These are phyloP conservation scores for Dillenia suffruticosa DNA, from an alignment of 164 flowering plant genomes.

Conservation along the genomic window DNA sequence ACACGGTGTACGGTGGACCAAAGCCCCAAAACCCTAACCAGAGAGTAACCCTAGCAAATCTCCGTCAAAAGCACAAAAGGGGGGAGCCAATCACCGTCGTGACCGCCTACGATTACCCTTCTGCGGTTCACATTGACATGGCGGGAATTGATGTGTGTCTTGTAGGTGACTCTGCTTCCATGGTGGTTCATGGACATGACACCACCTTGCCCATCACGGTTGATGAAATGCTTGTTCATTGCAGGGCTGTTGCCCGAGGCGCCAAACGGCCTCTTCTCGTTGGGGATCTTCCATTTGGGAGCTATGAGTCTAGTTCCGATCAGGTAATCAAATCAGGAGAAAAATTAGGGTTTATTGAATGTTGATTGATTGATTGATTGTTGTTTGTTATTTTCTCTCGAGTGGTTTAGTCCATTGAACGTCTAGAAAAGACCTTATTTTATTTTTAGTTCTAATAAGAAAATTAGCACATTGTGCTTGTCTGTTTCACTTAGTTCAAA, in stretches of 20 bases:
- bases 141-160: slow-evolving; percentile 89
- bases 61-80: slow-evolving; percentile 55
- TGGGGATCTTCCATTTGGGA: slow-evolving; percentile 89
- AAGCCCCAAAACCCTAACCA: slow-evolving; percentile 53
- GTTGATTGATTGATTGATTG: slow-evolving; percentile 1
- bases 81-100: slow-evolving; percentile 78
- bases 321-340: slow-evolving; percentile 40
- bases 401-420: slow-evolving; percentile 1
- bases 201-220: slow-evolving; percentile 83
- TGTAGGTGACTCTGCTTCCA: slow-evolving; percentile 92
- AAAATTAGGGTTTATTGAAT: not conserved
- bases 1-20: slow-evolving; percentile 88
- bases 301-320: slow-evolving; percentile 62
- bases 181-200: slow-evolving; percentile 98
- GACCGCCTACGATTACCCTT: slow-evolving; percentile 94
- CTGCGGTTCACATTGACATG: slow-evolving; percentile 77
- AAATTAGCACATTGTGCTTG: too few species aligned
- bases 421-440: not conserved
- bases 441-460: too few species aligned
- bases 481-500: too few species aligned
- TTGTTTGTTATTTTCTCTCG: not conserved
- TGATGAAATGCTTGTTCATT: slow-evolving; percentile 95
- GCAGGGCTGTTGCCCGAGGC: slow-evolving; percentile 93
- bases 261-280: slow-evolving; percentile 74
- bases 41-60: slow-evolving; percentile 59